Evolutionary conservation across 169 alveolate genomes (phyloP).

Genomic region (Theileria sp.): DNA sequence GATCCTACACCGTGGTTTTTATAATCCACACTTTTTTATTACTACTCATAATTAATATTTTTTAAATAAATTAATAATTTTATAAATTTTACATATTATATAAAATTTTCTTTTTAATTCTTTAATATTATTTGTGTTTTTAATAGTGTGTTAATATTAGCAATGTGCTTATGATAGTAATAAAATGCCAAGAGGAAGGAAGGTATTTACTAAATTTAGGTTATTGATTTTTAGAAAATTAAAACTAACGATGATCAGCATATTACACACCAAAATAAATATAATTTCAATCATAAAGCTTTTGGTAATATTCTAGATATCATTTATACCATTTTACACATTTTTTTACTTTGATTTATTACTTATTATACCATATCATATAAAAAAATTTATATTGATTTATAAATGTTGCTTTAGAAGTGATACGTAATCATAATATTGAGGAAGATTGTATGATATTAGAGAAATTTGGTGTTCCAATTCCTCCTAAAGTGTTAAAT

Average conservation of each 20-base stretch:
- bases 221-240: constrained; percentile 7
- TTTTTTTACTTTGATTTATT: background rate
- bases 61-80: background rate
- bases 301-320: background rate
- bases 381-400: background rate
- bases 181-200: constrained; percentile 33
- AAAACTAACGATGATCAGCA: background rate
- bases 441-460: constrained; percentile 24
- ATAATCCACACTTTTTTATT: background rate
- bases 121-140: background rate
- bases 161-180: background rate
- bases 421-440: constrained; percentile 17
- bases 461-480: constrained; percentile 50
- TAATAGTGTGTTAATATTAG: background rate
- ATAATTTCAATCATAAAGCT: constrained; percentile 4
- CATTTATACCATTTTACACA: background rate
- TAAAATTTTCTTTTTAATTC: background rate
- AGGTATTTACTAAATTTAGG: constrained; percentile 22
- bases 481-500: constrained; percentile 33
- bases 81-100: background rate
- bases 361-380: background rate
- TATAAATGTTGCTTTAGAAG: constrained; percentile 10
- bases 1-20: constrained; percentile 5
- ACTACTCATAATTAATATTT: background rate
- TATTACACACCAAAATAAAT: constrained; percentile 33